These are phyloP conservation scores for Vanrija humicola DNA, from an alignment of 1,284 basidiomycete species.

Conservation along the genomic window DNA sequence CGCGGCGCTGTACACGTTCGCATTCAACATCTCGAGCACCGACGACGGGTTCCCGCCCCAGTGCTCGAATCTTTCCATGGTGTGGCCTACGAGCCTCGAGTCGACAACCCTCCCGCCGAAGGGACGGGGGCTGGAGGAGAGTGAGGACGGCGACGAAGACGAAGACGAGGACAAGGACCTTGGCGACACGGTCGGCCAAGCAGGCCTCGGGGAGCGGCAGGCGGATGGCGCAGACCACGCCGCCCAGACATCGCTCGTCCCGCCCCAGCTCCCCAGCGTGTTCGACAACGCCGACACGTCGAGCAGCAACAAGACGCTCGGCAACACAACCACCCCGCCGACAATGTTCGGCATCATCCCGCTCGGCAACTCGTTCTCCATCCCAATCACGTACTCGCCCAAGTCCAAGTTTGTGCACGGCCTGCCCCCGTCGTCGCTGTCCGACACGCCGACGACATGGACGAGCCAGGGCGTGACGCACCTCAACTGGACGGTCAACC, in stretches of 20 bases:
- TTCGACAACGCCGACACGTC: conserved; percentile 2
- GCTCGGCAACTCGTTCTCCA: conserved; percentile 43
- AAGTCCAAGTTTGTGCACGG: conserved; percentile 25
- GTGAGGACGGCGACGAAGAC: background rate
- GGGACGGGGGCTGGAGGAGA: background rate
- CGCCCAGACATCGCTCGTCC: background rate
- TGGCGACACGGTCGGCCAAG: too few relatives aligned
- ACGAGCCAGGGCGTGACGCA: conserved; percentile 37
- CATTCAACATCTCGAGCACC: conserved; percentile 38
- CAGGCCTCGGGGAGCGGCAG: background rate
- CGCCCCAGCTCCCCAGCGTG: background rate
- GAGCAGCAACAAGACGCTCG: conserved; percentile 16
- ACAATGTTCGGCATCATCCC: conserved; percentile 47
- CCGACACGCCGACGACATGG: conserved; percentile 37
- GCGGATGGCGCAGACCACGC: background rate
- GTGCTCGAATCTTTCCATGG: conserved; percentile 42
- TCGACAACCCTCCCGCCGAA: conserved; percentile 1
- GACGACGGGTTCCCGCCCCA: conserved; percentile 34
- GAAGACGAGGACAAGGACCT: background rate
- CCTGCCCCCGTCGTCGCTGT: conserved; percentile 28
- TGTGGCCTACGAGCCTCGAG: conserved; percentile 44
- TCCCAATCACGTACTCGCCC: conserved; percentile 38
- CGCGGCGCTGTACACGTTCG: conserved; percentile 40
- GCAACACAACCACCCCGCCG: conserved; percentile 44
- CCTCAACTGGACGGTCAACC: conserved; percentile 40